Evolutionary conservation across 2,329 filamentous ascomycete species (phyloP), one percentile per base, ranked within the genome.

Genomic region (Botryotinia globosa): DNA sequence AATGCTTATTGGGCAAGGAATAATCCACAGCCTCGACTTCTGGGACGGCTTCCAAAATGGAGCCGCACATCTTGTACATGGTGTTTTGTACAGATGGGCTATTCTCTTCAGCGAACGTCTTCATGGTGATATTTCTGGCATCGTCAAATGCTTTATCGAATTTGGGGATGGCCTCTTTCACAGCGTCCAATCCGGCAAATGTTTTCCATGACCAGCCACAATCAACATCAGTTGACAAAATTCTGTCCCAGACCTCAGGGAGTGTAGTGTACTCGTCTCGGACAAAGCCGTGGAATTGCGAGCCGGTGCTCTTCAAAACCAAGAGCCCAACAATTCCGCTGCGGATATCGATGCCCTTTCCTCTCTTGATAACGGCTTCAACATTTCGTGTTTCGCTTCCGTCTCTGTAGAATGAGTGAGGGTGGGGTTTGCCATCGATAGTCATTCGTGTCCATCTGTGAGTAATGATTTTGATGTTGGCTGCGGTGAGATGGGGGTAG

Each of bases 51-150:
- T 88, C 91, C 70, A 99, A 86, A 77, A 99, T 97, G 82, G 91
- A 86, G 82, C 95, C 92, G 78, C 89, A 90, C 95, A 99, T 99
- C 86, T 98, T 97, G 86, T 98, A 99, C 96, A 99, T 98, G 74
- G 95, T 98, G 79, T 91, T 91, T 85, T 99, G 96, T 37, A 99
- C 96, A 79, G 93, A 97, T 64, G 96, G 93, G 79, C 93, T 97
- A 80, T 94, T 87, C 80, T 99, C 94, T 80, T 91, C 89, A 59
- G 96, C 95, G 80, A 99, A 99, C 0, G 90, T 92, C 84, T 92
- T 92, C 82, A 98, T 87, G n/a, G 94, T 98, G 81, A 97, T 96
- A 70, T 86, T 85, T 74, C 94, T 87, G n/a, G 94, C 94, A 71
- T 87, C 86, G 76, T 90, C 85, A 87, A 91, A 98, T 32, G 94